Conservation (phyloP, 140 eudicot genomes). For the Bidens hawaiensis region DNA sequence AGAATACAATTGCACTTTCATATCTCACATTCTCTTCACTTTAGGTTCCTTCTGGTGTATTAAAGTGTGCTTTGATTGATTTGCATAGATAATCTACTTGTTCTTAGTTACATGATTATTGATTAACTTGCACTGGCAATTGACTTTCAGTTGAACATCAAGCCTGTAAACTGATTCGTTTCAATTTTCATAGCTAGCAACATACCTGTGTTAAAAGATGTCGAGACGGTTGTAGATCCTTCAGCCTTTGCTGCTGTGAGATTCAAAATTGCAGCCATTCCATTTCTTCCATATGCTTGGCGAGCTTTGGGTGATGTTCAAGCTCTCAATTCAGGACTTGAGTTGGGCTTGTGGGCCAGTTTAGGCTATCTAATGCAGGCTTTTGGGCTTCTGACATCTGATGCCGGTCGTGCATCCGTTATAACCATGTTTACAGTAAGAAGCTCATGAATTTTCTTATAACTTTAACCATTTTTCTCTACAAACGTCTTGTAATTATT, state of each 20-base stretch:
- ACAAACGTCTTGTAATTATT: neutral
- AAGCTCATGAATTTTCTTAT: neutral
- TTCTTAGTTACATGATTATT: neutral
- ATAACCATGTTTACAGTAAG: constrained; percentile 82
- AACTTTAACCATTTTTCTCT: neutral
- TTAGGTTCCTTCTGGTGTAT: neutral
- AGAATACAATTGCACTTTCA: no score
- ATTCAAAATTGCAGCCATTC: constrained; percentile 64
- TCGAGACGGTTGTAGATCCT: constrained; percentile 75
- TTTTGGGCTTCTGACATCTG: constrained; percentile 80
- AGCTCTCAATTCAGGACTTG: constrained; percentile 68
- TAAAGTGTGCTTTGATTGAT: neutral
- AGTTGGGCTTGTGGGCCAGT: constrained; percentile 91
- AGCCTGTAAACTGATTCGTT: neutral
- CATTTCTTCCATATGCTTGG: constrained; percentile 66
- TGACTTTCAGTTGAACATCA: constrained; percentile 6
- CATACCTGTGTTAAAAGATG: constrained; percentile 80
- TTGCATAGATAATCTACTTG: neutral
- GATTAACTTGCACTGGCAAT: neutral
- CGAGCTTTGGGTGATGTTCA: constrained; percentile 49
- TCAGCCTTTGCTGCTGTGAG: constrained; percentile 72
- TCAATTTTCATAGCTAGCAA: constrained; percentile 54
- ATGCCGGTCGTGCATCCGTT: constrained; percentile 87
- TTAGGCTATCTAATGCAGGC: constrained; percentile 84
- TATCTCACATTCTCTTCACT: no score